Evolutionary conservation across 176 grass and related monocot species (phyloP).

Genomic region (Saccharum spontaneum): DNA sequence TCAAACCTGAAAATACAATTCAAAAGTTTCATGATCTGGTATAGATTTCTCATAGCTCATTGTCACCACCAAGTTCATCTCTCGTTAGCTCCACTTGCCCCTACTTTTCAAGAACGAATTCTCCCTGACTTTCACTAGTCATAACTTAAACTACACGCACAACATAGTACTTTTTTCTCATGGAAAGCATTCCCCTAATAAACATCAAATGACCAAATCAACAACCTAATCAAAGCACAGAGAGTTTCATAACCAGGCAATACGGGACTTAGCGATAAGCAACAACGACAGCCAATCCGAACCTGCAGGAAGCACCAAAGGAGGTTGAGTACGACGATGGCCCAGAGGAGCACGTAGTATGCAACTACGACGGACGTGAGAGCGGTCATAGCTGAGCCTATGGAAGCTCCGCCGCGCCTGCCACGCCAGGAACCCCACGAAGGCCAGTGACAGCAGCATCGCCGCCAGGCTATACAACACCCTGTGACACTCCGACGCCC

Average conservation of each 20-base stretch:
- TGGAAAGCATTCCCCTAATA: neutral
- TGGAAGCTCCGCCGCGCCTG: conserved; percentile 80
- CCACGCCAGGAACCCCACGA: conserved; percentile 79
- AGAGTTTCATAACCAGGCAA: neutral
- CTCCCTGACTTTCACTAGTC: neutral
- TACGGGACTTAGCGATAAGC: neutral
- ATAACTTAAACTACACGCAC: neutral
- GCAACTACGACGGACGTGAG: conserved; percentile 75
- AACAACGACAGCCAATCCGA: neutral
- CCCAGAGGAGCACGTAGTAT: conserved; percentile 89
- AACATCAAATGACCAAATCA: neutral
- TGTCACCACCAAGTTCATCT: neutral
- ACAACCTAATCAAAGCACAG: neutral
- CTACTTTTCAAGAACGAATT: neutral
- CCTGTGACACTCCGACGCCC: conserved; percentile 65
- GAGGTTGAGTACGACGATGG: conserved; percentile 57
- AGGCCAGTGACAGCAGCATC: conserved; percentile 79
- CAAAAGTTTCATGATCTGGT: neutral
- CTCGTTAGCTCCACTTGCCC: neutral
- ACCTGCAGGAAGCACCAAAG: conserved; percentile 94
- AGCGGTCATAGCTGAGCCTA: conserved; percentile 71
- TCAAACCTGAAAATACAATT: neutral
- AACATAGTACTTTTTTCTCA: neutral
- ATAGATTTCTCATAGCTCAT: neutral
- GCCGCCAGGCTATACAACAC: conserved; percentile 67